Evolutionary conservation across 2,329 filamentous ascomycete species (phyloP).

Genomic region (Trichoderma atrobrunneum): DNA sequence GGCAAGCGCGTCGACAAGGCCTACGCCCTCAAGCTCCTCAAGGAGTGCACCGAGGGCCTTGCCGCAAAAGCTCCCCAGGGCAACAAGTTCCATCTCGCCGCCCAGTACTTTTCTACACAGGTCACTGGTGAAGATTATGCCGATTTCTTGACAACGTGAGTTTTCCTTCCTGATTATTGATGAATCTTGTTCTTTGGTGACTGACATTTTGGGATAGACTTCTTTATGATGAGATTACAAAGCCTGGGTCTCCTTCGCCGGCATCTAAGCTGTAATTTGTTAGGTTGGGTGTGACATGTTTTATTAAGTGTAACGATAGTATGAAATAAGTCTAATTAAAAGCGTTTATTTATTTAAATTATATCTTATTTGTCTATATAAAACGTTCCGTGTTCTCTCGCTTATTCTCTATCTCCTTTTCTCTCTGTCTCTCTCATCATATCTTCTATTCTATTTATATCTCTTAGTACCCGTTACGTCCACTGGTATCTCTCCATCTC

Average conservation of each 20-base stretch:
- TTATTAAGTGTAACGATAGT: neutral
- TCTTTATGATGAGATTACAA: conserved; percentile 84
- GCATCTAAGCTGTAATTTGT: conserved; percentile 59
- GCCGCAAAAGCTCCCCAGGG: conserved; percentile 73
- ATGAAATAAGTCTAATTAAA: neutral
- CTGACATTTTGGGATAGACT: conserved; percentile 49
- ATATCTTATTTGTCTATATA: neutral
- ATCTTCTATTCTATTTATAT: too few relatives aligned
- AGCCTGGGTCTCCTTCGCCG: conserved; percentile 58
- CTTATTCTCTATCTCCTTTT: neutral
- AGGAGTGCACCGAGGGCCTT: conserved; percentile 78
- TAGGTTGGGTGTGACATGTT: neutral
- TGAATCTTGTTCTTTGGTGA: neutral
- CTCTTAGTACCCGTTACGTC: too few relatives aligned
- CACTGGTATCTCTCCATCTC: too few relatives aligned
- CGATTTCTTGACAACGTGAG: conserved; percentile 86
- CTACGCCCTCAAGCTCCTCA: conserved; percentile 81
- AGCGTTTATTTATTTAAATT: neutral
- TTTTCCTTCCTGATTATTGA: conserved; percentile 21
- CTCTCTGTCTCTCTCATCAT: neutral
- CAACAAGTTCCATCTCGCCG: conserved; percentile 88
- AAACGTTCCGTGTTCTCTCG: neutral
- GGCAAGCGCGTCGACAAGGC: conserved; percentile 92
- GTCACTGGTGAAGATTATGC: conserved; percentile 97
- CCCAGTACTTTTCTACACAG: conserved; percentile 88